phyloP scores from a whole-genome alignment of 768 basidiomycete genomes.

The Russula virescens region DNA sequence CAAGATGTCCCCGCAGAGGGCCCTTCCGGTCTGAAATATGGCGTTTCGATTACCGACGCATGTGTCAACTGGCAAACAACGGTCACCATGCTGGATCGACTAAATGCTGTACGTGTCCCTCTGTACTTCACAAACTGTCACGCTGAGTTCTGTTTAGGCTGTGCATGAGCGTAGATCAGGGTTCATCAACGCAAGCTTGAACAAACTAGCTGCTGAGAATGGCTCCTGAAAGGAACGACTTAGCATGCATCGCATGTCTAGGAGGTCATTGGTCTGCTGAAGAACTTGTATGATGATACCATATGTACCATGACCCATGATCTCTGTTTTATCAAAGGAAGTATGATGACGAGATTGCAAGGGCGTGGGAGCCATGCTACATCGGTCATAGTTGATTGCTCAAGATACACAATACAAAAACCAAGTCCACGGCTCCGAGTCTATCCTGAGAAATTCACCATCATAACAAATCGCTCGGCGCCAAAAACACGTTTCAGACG shows the following conservation, averaged over 20 bases:
- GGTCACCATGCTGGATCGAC: conserved; percentile 61
- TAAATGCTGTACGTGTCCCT: conserved; percentile 45
- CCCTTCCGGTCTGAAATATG: conserved; percentile 62
- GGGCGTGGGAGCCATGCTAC: too few relatives aligned
- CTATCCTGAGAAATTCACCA: too few relatives aligned
- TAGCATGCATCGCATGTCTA: not conserved
- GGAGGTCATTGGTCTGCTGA: not conserved
- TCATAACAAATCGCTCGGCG: too few relatives aligned
- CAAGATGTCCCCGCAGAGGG: conserved; percentile 81
- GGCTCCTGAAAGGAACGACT: not conserved
- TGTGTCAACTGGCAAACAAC: conserved; percentile 86
- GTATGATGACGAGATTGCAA: too few relatives aligned
- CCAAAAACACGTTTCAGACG: too few relatives aligned
- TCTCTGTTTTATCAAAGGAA: not conserved
- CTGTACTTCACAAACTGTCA: not conserved
- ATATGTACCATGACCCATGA: not conserved
- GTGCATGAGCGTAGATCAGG: conserved; percentile 12
- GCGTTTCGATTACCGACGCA: conserved; percentile 88
- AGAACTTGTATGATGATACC: not conserved
- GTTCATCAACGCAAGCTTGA: conserved; percentile 6
- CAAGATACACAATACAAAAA: too few relatives aligned
- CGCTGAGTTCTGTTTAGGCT: conserved; percentile 5
- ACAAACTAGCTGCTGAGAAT: not conserved
- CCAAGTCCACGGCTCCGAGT: too few relatives aligned
- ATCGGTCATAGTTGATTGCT: too few relatives aligned